Base-by-base conservation (phyloP, 805 yeast species). In the Nakazawaea anatomiae region DNA sequence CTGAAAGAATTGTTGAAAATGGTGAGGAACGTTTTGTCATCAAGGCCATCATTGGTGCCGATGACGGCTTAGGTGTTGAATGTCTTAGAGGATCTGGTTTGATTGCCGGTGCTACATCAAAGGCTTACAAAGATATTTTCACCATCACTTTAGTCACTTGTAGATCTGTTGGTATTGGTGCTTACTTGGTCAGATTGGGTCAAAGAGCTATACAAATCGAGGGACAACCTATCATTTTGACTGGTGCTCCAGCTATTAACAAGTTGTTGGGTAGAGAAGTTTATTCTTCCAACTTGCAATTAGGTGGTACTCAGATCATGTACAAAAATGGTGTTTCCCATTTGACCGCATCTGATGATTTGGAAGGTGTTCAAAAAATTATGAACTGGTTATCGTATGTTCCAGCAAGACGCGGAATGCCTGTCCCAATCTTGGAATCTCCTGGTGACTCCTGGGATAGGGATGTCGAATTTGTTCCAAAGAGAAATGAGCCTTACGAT, bases 141-240 rank as follows among this genome's bases (percentile, higher is more conserved):
- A 94, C 99, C 25, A 82, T 91, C 53, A 92, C 99, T n/a, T 77
- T 94, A 68, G 99, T 94, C 51, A 94, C 99, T n/a, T 91, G 98
- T 75, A 85, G 99, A 79, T 91, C 98, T 48, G 99, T 94, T 63
- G 99, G 99, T 85, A 94, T 94, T 69, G 99, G 99, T 76, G 99
- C 99, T 44, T 94, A 94, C 67, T 78, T 94, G 67, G 99, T 94
- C 41, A 87, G 99, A 72, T 79, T 94, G 59, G 99, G 99, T 64
- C 98, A 94, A 78, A 87, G 99, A 77, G 96, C 98, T 42, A 91
- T 94, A 62, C 99, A 94, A 75, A 87, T 94, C 61, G 97, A 94
- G 70, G 99, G 99, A 42, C 98, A 94, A 73, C 99, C 99, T 51
- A 89, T 94, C 61, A 92, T 94, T 60, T 83, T 94, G 65, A 94